Evolutionary conservation across 306 rosid species (phyloP), one percentile per base, ranked within the genome.

Genomic region (Lathyrus tuberosus): DNA sequence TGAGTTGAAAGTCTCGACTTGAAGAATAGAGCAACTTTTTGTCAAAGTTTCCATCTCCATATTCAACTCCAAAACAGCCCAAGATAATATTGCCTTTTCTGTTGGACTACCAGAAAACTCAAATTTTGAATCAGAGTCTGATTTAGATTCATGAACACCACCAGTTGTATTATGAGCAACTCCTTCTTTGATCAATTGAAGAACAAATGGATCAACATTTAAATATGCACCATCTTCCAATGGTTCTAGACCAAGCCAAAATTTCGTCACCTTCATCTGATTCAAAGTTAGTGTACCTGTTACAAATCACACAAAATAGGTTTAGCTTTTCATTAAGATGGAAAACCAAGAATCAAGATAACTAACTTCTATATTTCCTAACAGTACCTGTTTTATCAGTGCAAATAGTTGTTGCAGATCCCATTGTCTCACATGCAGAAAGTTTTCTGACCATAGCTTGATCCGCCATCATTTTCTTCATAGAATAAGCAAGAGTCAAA

Each of bases 381-480:
- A 48, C 5, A 22, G 74, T 78, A 0, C 82, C 82, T 41, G 82
- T 79, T 8, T 79, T 79, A n/a, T 79, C 82, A 1, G 82, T 79
- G 2, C 82, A 79, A 73, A 79, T 73, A 20, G 62, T 73, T 3
- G 82, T 79, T 16, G 82, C 75, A 60, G 82, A 79, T 2, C 82
- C 82, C 82, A 78, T 78, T 0, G 78, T 78, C 37, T 78, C 82
- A 73, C 82, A 78, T 1, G 82, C 75, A 18, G 78, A 72, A 28
- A 78, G 75, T 48, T 78, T 73, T 43, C 82, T 67, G 41, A 78
- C 82, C 82, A 73, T 78, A 41, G 78, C 82, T 20, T 72, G 71
- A 51, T 79, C 82, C n/a, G 62, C 78, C 82, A 79, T 79, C 82
- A 79, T 79, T 61, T 79, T 79, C 79, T 79, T 79, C 82, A 79